Base-by-base conservation (phyloP, 805 yeast genomes). In the Candida loeiensis region DNA sequence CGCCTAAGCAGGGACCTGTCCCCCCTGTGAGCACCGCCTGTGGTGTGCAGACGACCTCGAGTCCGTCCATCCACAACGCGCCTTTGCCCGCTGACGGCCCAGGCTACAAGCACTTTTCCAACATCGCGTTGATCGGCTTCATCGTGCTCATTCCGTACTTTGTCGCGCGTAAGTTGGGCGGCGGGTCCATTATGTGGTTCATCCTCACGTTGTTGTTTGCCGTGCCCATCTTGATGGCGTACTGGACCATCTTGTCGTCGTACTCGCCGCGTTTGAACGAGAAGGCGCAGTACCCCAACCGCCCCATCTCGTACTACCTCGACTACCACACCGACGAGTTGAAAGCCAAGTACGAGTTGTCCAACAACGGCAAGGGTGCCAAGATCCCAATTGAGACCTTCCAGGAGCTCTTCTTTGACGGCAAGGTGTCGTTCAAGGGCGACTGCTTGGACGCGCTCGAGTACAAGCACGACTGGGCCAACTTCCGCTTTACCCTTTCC, bases 41-140 rank as follows among this genome's bases (percentile, higher is more conserved):
- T 41, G 74, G 74, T 4, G 55, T 69, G 18, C 45, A 51, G 45
- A 66, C 73, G 43, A 60, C 71, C 29, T 64, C 54, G 26, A 61
- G 69, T 19, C 95, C 95, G 19, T 70, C 90, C 6, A 87, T 88
- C 58, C 78, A 82, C 56, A 88, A 88, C 58, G 95, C 91, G 2
- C 89, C 89, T 8, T 69, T 87, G 46, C 90, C 95, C 19, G 95
- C 95, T 4, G 96, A 88, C 58, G 96, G 96, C 30, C 86, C 96
- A 4, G 89, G 95, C 18, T 72, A 89, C 22, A 80, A 77, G 58
- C 77, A 80, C 53, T 88, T 89, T 66, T 75, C 76, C 62, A 88
- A 89, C 64, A 53, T 53, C 49, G 55, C 76, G 9, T 55, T 88
- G 43, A 39, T 73, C 15, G 68, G 69, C 2, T 56, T 81, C 21